Conservation (phyloP, 2,329 filamentous ascomycete genomes). For the Penicillium expansum region DNA sequence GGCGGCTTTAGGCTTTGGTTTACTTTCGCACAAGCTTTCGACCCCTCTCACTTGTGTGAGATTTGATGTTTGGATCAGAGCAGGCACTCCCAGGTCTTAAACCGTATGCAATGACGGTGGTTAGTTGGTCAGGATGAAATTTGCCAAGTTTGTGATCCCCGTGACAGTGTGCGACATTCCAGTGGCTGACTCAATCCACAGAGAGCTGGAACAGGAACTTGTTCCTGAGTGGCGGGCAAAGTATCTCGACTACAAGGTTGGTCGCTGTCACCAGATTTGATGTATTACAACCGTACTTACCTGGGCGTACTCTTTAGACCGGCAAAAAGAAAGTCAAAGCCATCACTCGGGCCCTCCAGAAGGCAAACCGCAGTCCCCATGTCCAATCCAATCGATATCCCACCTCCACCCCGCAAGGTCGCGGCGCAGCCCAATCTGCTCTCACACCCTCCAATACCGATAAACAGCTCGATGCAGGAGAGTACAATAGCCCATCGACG, state of each 20-base stretch:
- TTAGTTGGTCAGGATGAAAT: conserved; percentile 52
- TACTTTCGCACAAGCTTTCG: conserved; percentile 1
- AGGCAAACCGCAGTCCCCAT: conserved; percentile 48
- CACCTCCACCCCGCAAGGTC: conserved; percentile 16
- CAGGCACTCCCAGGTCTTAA: neutral
- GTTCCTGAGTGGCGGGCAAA: conserved; percentile 95
- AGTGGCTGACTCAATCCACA: conserved; percentile 32
- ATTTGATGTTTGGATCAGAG: neutral
- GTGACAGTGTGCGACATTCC: conserved; percentile 10
- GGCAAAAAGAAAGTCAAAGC: conserved; percentile 94
- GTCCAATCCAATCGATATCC: conserved; percentile 45
- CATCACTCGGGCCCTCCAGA: conserved; percentile 68
- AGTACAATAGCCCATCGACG: conserved; percentile 14
- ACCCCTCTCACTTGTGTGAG: conserved; percentile 5
- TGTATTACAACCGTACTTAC: conserved; percentile 5
- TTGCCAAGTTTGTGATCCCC: conserved; percentile 52
- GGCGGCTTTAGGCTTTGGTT: neutral
- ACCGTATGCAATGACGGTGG: conserved; percentile 19
- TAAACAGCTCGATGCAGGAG: conserved; percentile 19
- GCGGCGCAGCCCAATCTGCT: conserved; percentile 10
- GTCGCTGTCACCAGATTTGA: conserved; percentile 8
- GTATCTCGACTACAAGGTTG: conserved; percentile 88
- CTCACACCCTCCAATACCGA: conserved; percentile 21
- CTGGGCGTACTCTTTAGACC: conserved; percentile 38
- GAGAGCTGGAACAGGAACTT: conserved; percentile 79